phyloP scores from a whole-genome alignment of 805 yeast species.

The Barnettozyma pratensis region DNA sequence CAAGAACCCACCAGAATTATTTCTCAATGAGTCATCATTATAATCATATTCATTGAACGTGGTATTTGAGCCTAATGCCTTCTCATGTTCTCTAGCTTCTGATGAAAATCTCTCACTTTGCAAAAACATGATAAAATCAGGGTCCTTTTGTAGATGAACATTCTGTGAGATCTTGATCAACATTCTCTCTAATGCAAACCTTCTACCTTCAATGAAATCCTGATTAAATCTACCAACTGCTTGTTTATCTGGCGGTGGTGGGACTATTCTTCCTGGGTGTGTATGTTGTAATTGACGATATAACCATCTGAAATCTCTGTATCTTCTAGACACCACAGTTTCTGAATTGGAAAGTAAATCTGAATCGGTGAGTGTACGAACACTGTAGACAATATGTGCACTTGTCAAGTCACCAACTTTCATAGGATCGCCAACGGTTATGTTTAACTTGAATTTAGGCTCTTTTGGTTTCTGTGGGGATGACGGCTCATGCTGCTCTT shows the following conservation, averaged over 20 bases:
- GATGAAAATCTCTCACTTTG: constrained; percentile 68
- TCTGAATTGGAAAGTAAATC: constrained; percentile 32
- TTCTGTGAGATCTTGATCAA: constrained; percentile 60
- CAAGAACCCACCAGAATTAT: constrained; percentile 50
- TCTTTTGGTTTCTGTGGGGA: background rate
- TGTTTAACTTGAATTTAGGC: constrained; percentile 38
- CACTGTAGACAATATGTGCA: constrained; percentile 84
- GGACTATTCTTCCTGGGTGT: constrained; percentile 87
- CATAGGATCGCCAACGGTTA: constrained; percentile 83
- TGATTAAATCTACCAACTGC: constrained; percentile 88
- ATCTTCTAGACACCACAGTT: constrained; percentile 70
- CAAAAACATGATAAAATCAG: constrained; percentile 73
- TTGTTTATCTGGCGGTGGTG: constrained; percentile 96
- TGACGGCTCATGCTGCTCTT: background rate
- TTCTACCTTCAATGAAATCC: constrained; percentile 80
- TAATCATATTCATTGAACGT: constrained; percentile 22
- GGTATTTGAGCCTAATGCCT: constrained; percentile 47
- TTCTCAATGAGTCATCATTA: constrained; percentile 28
- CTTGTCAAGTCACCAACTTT: constrained; percentile 88
- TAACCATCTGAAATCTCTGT: constrained; percentile 90
- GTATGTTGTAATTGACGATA: constrained; percentile 81
- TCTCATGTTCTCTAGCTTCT: constrained; percentile 59
- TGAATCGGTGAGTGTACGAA: constrained; percentile 49
- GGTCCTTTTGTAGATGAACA: constrained; percentile 56
- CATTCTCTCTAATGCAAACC: constrained; percentile 85